These are phyloP conservation scores for Pseudotsuga menziesii DNA, from an alignment of 75 land plant genomes.

Conservation along the genomic window DNA sequence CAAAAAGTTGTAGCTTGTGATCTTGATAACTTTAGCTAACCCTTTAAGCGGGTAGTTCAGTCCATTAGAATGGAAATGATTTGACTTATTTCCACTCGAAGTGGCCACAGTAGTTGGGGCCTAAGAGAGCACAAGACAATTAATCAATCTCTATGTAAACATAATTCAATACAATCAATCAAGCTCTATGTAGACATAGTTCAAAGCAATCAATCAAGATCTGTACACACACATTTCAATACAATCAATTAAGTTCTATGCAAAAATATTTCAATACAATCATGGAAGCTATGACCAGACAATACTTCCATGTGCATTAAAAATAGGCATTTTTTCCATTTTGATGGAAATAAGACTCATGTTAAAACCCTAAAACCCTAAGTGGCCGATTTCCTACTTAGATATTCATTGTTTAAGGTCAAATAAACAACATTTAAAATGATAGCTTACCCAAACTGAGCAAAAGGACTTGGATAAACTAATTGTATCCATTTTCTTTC, in stretches of 20 bases:
- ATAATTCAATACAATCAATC: neutral
- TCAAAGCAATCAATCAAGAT: neutral
- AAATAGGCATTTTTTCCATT: neutral
- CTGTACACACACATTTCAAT: neutral
- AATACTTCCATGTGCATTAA: neutral
- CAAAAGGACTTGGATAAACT: neutral
- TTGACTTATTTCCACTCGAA: conserved; percentile 7
- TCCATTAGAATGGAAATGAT: neutral
- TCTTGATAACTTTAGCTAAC: neutral
- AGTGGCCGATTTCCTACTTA: neutral
- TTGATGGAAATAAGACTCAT: neutral
- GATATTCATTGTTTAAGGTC: neutral
- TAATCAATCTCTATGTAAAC: neutral
- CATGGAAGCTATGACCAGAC: neutral
- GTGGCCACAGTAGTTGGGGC: neutral
- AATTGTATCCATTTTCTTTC: neutral
- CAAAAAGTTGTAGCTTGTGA: neutral
- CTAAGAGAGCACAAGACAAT: neutral
- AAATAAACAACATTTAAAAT: neutral
- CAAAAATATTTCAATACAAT: neutral
- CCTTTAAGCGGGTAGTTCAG: neutral
- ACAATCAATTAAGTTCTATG: neutral
- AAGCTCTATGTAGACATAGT: neutral
- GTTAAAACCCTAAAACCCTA: neutral
- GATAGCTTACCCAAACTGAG: conserved; percentile 4